Conservation (phyloP, 2,329 filamentous ascomycete genomes). For the Trichoderma lentiforme region DNA sequence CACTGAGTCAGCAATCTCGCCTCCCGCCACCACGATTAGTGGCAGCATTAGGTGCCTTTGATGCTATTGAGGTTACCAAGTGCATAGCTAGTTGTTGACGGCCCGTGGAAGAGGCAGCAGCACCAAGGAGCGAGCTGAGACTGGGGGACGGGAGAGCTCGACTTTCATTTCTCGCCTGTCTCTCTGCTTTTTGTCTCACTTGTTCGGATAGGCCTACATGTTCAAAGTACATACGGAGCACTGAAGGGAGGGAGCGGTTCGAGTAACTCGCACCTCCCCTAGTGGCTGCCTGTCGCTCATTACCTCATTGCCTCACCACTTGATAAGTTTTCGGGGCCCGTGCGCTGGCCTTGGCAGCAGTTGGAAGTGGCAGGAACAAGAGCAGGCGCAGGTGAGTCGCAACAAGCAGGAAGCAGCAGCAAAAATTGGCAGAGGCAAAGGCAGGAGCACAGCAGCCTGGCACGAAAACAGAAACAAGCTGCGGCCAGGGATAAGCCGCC, state of each 20-base stretch:
- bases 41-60: background rate
- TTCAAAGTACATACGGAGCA: background rate
- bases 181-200: background rate
- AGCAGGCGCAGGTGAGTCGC: background rate
- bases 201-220: background rate
- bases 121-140: background rate
- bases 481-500: slow-evolving; percentile 8
- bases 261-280: background rate
- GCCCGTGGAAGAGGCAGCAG: background rate
- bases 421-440: background rate
- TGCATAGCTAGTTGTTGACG: background rate
- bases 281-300: background rate
- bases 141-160: background rate
- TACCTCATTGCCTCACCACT: slow-evolving; percentile 9
- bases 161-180: background rate
- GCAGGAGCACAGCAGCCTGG: background rate
- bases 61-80: too few species aligned
- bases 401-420: background rate
- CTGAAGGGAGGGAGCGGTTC: background rate
- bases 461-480: background rate
- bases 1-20: slow-evolving; percentile 4
- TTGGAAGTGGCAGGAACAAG: background rate
- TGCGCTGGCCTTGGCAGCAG: background rate
- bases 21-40: slow-evolving; percentile 2
- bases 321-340: slow-evolving; percentile 3